These are phyloP conservation scores for Colletotrichum sp. DNA, from an alignment of 2,329 filamentous ascomycete genomes.

Conservation along the genomic window DNA sequence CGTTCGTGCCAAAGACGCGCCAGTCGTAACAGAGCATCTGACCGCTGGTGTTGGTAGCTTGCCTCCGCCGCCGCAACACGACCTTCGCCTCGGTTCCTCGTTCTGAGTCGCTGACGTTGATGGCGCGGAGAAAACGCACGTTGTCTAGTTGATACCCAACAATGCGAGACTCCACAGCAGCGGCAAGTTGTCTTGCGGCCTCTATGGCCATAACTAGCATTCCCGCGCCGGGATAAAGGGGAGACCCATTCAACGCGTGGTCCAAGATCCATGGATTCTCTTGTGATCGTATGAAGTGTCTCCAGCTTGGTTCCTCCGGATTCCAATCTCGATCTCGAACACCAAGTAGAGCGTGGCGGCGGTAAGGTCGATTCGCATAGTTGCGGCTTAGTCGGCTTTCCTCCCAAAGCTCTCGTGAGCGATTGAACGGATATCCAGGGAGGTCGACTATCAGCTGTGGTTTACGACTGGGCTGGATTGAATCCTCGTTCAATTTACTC, in stretches of 20 bases:
- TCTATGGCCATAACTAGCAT: conserved; percentile 56
- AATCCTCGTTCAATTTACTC: background rate
- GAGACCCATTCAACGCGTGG: conserved; percentile 49
- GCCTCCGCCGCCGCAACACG: conserved; percentile 7
- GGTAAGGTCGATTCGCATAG: conserved; percentile 46
- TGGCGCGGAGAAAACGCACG: background rate
- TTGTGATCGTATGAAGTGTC: conserved; percentile 49
- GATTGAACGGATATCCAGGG: conserved; percentile 61
- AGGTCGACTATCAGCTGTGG: conserved; percentile 42
- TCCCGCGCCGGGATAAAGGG: conserved; percentile 56
- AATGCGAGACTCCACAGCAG: background rate
- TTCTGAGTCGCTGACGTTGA: background rate
- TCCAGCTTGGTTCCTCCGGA: conserved; percentile 50
- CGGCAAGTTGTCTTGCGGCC: conserved; percentile 41
- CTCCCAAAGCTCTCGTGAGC: conserved; percentile 55
- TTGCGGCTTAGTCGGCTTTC: conserved; percentile 51
- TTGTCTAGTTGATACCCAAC: background rate
- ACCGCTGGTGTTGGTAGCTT: background rate
- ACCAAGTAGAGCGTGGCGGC: conserved; percentile 57
- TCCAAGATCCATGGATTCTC: conserved; percentile 59
- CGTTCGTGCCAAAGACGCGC: background rate
- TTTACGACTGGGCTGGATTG: background rate
- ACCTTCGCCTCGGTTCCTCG: conserved; percentile 2
- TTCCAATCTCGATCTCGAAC: conserved; percentile 46
- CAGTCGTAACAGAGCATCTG: conserved; percentile 1